These are phyloP conservation scores for Pachyrhizus erosus DNA, from an alignment of 306 rosid species.

Conservation along the genomic window DNA sequence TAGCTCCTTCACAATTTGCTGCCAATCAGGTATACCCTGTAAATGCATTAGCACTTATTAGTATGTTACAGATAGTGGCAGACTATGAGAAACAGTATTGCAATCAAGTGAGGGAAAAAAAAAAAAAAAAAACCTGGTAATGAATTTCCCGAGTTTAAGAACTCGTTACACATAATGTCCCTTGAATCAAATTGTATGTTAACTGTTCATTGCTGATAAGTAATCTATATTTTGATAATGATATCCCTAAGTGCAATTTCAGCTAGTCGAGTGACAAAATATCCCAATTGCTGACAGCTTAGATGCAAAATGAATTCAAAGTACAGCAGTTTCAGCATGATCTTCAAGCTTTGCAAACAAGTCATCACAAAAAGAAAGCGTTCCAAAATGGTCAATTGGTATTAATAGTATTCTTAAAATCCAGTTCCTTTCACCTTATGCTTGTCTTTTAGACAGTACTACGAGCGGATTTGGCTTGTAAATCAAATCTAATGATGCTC, in stretches of 20 bases:
- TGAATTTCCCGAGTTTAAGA: slow-evolving; percentile 7
- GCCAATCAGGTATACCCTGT: slow-evolving; percentile 99
- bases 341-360: slow-evolving; percentile 31
- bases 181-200: no score
- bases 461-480: not conserved
- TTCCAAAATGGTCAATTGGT: not conserved
- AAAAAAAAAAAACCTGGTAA: no score
- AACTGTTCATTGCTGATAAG: not conserved
- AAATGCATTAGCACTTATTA: slow-evolving; percentile 24
- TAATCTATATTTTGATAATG: not conserved
- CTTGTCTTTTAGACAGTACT: not conserved
- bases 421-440: not conserved
- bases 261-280: slow-evolving; percentile 9
- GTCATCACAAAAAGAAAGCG: slow-evolving; percentile 17
- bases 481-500: not conserved
- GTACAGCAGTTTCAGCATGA: not conserved
- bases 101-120: not conserved
- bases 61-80: not conserved
- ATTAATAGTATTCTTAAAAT: slow-evolving; percentile 21
- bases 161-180: no score
- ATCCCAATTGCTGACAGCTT: not conserved
- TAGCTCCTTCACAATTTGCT: slow-evolving; percentile 79
- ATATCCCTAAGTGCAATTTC: slow-evolving; percentile 18
- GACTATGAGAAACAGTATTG: slow-evolving; percentile 15
- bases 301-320: slow-evolving; percentile 5